Percentiles rank a stretch among this genome's conserved stretches.
These are phyloP conservation scores for Hortiboletus rubellus DNA, from an alignment of 1,284 basidiomycete genomes.

Conservation along the genomic window DNA sequence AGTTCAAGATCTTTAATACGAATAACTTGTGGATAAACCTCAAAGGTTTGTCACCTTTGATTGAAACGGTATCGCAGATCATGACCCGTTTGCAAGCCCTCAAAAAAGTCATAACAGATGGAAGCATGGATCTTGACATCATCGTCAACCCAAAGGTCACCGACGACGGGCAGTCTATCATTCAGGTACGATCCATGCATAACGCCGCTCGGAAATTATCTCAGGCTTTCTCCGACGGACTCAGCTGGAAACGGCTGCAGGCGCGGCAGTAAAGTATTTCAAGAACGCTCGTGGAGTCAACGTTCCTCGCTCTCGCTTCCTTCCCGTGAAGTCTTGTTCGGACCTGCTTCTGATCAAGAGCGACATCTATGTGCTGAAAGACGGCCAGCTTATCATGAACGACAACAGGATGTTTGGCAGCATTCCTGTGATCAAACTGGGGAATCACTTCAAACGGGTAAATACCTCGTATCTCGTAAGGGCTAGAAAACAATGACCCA, in stretches of 20 bases:
- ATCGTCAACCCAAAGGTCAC: conserved; percentile 92
- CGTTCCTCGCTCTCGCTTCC: conserved; percentile 94
- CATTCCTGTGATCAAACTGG: conserved; percentile 95
- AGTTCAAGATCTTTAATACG: conserved; percentile 95
- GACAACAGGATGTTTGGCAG: conserved; percentile 85
- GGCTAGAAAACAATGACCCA: neutral
- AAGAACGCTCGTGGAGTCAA: conserved; percentile 93
- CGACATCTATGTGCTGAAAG: conserved; percentile 91
- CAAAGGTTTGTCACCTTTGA: conserved; percentile 45
- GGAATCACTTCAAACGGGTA: conserved; percentile 83
- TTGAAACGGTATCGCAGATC: neutral
- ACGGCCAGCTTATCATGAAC: conserved; percentile 92
- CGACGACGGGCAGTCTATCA: conserved; percentile 83
- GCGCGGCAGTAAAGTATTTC: conserved; percentile 97
- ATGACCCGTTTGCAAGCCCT: conserved; percentile 52
- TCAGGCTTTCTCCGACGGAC: conserved; percentile 13
- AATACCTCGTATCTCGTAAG: conserved; percentile 40
- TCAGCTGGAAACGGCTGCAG: conserved; percentile 95
- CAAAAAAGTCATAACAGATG: conserved; percentile 90
- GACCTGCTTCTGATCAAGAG: conserved; percentile 94
- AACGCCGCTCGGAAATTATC: conserved; percentile 8
- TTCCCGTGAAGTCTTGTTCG: conserved; percentile 91
- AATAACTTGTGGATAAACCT: conserved; percentile 98
- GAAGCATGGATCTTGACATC: conserved; percentile 87
- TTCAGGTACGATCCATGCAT: conserved; percentile 47